Percentiles rank a stretch among this genome's conserved stretches.
These are phyloP conservation scores for Ascochyta koolunga DNA, from an alignment of 2,329 filamentous ascomycete genomes.

Conservation along the genomic window DNA sequence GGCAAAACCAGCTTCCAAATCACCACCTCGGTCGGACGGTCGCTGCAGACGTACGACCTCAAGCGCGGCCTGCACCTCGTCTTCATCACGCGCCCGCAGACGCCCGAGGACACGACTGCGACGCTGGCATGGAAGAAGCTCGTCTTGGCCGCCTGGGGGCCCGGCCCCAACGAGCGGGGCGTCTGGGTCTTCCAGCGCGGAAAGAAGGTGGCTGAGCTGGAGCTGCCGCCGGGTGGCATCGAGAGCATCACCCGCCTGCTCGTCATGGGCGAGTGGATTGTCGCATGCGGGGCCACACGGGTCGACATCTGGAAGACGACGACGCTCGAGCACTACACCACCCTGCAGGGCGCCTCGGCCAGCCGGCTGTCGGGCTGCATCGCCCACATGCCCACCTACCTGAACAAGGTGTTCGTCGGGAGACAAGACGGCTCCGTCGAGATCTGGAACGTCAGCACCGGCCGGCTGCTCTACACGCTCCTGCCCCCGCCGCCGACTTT, in stretches of 20 bases:
- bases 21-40: conserved; percentile 89
- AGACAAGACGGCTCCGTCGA: conserved; percentile 88
- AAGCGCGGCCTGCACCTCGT: conserved; percentile 88
- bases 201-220: conserved; percentile 78
- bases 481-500: conserved; percentile 74
- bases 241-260: conserved; percentile 79
- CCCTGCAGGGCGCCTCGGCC: conserved; percentile 66
- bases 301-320: conserved; percentile 89
- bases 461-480: conserved; percentile 88
- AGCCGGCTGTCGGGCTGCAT: conserved; percentile 78
- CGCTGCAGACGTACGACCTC: conserved; percentile 94
- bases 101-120: conserved; percentile 82
- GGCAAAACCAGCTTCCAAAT: conserved; percentile 97
- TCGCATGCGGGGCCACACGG: conserved; percentile 75
- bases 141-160: conserved; percentile 87
- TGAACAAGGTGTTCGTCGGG: conserved; percentile 95
- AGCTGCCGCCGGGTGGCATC: conserved; percentile 67
- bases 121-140: conserved; percentile 86
- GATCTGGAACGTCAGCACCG: conserved; percentile 96
- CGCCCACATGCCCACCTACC: conserved; percentile 87
- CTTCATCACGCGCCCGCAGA: conserved; percentile 91
- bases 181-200: conserved; percentile 93
- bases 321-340: conserved; percentile 88
- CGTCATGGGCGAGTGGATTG: conserved; percentile 88
- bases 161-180: conserved; percentile 62